Percentiles rank a stretch among this genome's conserved stretches.
These are phyloP conservation scores for Xylariaceae sp. DNA, from an alignment of 2,329 filamentous ascomycete genomes.

Conservation along the genomic window DNA sequence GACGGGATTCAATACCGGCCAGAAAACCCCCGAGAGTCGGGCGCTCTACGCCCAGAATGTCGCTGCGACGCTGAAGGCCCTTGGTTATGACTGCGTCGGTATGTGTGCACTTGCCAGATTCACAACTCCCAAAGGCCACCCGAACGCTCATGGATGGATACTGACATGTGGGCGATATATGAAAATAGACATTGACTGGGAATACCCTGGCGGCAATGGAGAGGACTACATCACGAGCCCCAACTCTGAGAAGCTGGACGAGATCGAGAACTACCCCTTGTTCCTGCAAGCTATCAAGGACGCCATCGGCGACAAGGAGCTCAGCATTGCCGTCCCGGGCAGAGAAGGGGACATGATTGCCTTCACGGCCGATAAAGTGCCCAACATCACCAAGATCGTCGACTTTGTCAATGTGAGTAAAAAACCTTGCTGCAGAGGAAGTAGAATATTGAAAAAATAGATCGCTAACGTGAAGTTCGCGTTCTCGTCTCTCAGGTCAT, in stretches of 20 bases:
- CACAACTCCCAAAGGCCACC: too few relatives aligned
- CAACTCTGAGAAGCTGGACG: conserved; percentile 54
- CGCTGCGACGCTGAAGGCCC: conserved; percentile 53
- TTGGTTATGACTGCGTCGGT: conserved; percentile 66
- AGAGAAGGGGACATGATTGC: conserved; percentile 61
- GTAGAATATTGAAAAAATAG: too few relatives aligned
- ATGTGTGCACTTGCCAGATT: too few relatives aligned
- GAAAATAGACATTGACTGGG: conserved; percentile 56
- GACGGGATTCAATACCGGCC: conserved; percentile 54
- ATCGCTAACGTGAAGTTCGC: too few relatives aligned
- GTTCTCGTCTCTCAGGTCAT: too few relatives aligned
- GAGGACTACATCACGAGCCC: conserved; percentile 62
- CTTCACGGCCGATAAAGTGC: conserved; percentile 53
- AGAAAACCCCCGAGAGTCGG: conserved; percentile 45
- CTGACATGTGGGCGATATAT: too few relatives aligned
- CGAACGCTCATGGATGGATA: too few relatives aligned
- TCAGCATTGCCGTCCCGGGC: conserved; percentile 66
- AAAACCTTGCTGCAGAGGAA: too few relatives aligned
- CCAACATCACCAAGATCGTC: conserved; percentile 52
- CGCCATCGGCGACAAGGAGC: conserved; percentile 54
- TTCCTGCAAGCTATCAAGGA: conserved; percentile 54
- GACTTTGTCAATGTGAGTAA: conserved; percentile 56
- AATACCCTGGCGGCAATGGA: conserved; percentile 59
- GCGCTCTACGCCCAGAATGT: conserved; percentile 59
- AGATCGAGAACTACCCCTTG: conserved; percentile 58